phyloP scores from a whole-genome alignment of 2,329 filamentous ascomycete genomes.

The Fusarium xylarioides region DNA sequence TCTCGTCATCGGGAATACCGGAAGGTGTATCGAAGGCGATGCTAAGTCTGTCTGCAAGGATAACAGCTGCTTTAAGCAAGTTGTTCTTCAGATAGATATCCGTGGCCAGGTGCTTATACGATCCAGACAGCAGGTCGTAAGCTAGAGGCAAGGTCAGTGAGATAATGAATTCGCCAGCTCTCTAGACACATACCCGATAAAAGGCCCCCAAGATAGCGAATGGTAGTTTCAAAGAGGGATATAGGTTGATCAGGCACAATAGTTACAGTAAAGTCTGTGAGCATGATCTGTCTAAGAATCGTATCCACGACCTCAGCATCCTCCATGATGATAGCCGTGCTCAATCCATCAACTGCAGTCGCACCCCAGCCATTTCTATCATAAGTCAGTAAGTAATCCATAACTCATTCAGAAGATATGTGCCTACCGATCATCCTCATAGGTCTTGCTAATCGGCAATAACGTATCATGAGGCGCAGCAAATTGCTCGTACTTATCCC shows the following conservation, averaged over 20 bases:
- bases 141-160: not conserved
- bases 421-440: conserved; percentile 28
- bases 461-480: conserved; percentile 33
- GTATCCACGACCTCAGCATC: conserved; percentile 25
- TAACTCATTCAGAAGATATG: no score
- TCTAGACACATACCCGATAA: conserved; percentile 4
- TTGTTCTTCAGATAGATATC: not conserved
- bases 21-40: conserved; percentile 35
- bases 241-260: conserved; percentile 2
- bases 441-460: conserved; percentile 5
- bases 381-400: not conserved
- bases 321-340: conserved; percentile 34
- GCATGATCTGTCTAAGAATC: conserved; percentile 22
- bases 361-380: conserved; percentile 36
- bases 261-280: conserved; percentile 26
- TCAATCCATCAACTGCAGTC: conserved; percentile 32
- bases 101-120: conserved; percentile 16
- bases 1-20: conserved; percentile 31
- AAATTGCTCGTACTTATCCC: conserved; percentile 30
- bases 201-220: conserved; percentile 32
- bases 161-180: fast-evolving
- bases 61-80: not conserved
- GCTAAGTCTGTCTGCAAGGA: conserved; percentile 24
- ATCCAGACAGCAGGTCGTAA: conserved; percentile 23
- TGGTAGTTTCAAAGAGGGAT: conserved; percentile 29